phyloP scores from a whole-genome alignment of 1,284 basidiomycete species.

The Peniophora sp. region DNA sequence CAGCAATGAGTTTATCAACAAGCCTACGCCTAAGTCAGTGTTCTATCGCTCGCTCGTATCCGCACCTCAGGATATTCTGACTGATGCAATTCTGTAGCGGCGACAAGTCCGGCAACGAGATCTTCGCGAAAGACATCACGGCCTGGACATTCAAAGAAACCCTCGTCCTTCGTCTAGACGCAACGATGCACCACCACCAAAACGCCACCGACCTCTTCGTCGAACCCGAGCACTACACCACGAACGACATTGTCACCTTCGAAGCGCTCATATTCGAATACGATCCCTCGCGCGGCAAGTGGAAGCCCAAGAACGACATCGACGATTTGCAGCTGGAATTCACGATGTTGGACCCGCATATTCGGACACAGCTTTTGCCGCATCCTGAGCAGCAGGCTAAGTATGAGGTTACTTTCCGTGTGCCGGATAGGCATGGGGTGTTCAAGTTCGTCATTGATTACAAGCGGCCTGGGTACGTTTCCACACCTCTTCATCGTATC shows the following conservation, averaged over 20 bases:
- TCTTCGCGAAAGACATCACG: slow-evolving; percentile 68
- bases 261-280: slow-evolving; percentile 65
- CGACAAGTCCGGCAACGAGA: slow-evolving; percentile 64
- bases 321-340: slow-evolving; percentile 89
- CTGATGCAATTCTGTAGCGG: slow-evolving; percentile 35
- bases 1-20: slow-evolving; percentile 60
- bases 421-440: slow-evolving; percentile 94
- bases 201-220: slow-evolving; percentile 33
- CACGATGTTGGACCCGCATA: slow-evolving; percentile 95
- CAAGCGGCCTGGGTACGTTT: slow-evolving; percentile 74
- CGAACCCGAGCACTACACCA: slow-evolving; percentile 70
- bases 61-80: not conserved
- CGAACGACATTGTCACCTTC: slow-evolving; percentile 80
- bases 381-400: slow-evolving; percentile 48
- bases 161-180: slow-evolving; percentile 73
- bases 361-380: slow-evolving; percentile 66
- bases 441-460: slow-evolving; percentile 93
- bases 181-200: slow-evolving; percentile 65
- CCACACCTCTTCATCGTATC: not conserved
- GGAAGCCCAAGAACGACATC: slow-evolving; percentile 67
- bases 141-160: slow-evolving; percentile 92
- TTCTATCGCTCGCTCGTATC: not conserved
- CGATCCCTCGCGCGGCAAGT: slow-evolving; percentile 41
- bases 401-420: slow-evolving; percentile 76
- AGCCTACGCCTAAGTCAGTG: slow-evolving; percentile 55